Evolutionary conservation across 2,329 filamentous ascomycete genomes (phyloP).

Genomic region (Epichloe typhina): DNA sequence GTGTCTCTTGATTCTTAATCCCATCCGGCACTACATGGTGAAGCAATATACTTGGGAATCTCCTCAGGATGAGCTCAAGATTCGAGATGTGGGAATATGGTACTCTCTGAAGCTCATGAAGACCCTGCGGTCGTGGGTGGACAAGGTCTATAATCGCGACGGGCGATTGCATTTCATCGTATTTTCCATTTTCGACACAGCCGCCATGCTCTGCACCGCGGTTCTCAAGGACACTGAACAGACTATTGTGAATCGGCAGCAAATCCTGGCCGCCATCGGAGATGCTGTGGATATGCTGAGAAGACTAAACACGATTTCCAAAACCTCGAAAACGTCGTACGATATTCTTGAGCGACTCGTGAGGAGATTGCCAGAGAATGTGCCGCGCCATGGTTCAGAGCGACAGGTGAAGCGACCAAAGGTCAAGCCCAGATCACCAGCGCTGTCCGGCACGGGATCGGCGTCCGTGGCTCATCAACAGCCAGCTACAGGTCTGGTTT

Average conservation of each 20-base stretch:
- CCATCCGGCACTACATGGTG: slow-evolving; percentile 32
- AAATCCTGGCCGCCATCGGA: slow-evolving; percentile 25
- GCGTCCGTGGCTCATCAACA: not conserved
- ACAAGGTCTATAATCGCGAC: slow-evolving; percentile 30
- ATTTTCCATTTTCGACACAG: slow-evolving; percentile 38
- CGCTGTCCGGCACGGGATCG: not conserved
- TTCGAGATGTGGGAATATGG: slow-evolving; percentile 27
- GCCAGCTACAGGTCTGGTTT: not conserved
- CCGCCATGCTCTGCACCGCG: slow-evolving; percentile 34
- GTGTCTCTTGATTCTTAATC: slow-evolving; percentile 32
- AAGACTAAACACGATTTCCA: slow-evolving; percentile 17
- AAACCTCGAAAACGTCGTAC: slow-evolving; percentile 22
- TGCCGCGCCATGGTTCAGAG: not conserved
- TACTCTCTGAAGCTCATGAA: slow-evolving; percentile 28
- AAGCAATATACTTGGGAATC: slow-evolving; percentile 17
- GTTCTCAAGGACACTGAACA: slow-evolving; percentile 32
- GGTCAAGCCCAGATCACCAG: not conserved
- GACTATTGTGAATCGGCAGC: slow-evolving; percentile 24
- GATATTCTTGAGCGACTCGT: slow-evolving; percentile 19
- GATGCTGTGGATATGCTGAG: slow-evolving; percentile 20
- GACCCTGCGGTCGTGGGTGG: slow-evolving; percentile 26
- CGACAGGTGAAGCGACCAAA: slow-evolving; percentile 6
- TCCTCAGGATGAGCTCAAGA: slow-evolving; percentile 18
- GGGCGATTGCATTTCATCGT: slow-evolving; percentile 37
- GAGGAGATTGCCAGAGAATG: slow-evolving; percentile 13